Evolutionary conservation across 73 alveolate species (phyloP), one percentile per base, ranked within the genome.

Genomic region (Paramecium primaurelia): DNA sequence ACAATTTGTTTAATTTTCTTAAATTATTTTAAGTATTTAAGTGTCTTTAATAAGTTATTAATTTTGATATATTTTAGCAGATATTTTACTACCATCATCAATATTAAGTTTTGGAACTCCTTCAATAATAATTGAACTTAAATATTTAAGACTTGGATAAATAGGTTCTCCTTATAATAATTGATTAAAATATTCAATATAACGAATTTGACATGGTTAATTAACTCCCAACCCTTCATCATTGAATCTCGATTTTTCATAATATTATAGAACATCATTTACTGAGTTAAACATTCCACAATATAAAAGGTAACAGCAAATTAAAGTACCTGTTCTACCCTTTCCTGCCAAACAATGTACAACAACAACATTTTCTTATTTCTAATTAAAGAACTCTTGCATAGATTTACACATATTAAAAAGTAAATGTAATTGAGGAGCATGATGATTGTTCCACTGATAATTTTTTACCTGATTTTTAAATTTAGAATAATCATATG

Each of bases 371-470:
- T 94, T 92, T 18, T 88, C 93, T 59, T 59, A 83, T 77, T 95
- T 92, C 92, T 95, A 38, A 64, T 68, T 87, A 6, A 87, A 54
- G 60, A 87, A 87, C 49, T 60, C 77, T 71, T 95, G 95, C 88
- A 97, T 97, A 73, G 96, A 93, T 44, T 94, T 69, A 94, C 99
- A 97, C 58, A 95, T 95, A 49, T 93, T 95, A 92, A 97, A 97
- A 18, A 97, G 84, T 22, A 95, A 86, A 38, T 77, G 64, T 93
- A 96, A 89, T 16, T 97, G 93, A 2, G 99, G 99, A 32, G 99
- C 92, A 58, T 96, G 98, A 88, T 97, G 98, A 87, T 96, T 98
- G 77, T 94, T 97, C 99, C 99, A 96, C 47, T 93, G 93, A 69
- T 92, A 95, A 58, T 86, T 94, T 49, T 83, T 87, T 37, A 96